These are phyloP conservation scores for Punctularia strigosozonata DNA, from an alignment of 768 basidiomycete species.

Conservation along the genomic window DNA sequence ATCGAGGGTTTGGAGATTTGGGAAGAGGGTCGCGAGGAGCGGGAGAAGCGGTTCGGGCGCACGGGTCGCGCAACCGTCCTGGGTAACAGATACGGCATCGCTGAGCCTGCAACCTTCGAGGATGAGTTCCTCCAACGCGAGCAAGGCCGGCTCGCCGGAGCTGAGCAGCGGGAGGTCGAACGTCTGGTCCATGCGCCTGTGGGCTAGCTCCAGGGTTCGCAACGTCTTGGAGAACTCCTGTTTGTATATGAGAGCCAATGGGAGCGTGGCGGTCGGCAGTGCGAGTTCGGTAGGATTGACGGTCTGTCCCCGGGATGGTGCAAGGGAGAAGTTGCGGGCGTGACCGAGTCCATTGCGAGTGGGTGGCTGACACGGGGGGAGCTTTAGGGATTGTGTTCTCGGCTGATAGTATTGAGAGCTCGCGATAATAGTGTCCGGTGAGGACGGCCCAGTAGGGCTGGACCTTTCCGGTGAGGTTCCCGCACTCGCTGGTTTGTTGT, in stretches of 20 bases:
- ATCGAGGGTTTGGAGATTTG: slow-evolving; percentile 55
- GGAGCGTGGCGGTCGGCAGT: slow-evolving; percentile 57
- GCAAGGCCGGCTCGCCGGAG: slow-evolving; percentile 34
- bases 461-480: too few species aligned
- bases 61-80: slow-evolving; percentile 23
- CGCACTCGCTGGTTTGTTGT: too few species aligned
- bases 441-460: too few species aligned
- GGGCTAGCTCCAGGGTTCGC: slow-evolving; percentile 44
- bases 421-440: too few species aligned
- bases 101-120: slow-evolving; percentile 63
- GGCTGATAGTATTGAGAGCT: slow-evolving; percentile 51
- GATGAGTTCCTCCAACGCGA: slow-evolving; percentile 59
- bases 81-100: slow-evolving; percentile 41
- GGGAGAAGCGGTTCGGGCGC: slow-evolving; percentile 44
- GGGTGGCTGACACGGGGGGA: slow-evolving; percentile 50
- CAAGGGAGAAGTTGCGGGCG: slow-evolving; percentile 50
- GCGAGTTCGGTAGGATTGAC: slow-evolving; percentile 27
- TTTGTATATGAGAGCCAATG: slow-evolving; percentile 44
- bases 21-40: slow-evolving; percentile 55
- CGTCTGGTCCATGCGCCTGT: slow-evolving; percentile 55
- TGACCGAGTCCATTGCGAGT: slow-evolving; percentile 39
- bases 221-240: slow-evolving; percentile 53
- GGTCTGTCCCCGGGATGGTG: slow-evolving; percentile 10
- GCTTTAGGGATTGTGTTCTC: slow-evolving; percentile 43
- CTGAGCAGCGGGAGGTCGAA: slow-evolving; percentile 36